Evolutionary conservation across 768 basidiomycete genomes (phyloP).

Genomic region (Tricholoma saponaceum): DNA sequence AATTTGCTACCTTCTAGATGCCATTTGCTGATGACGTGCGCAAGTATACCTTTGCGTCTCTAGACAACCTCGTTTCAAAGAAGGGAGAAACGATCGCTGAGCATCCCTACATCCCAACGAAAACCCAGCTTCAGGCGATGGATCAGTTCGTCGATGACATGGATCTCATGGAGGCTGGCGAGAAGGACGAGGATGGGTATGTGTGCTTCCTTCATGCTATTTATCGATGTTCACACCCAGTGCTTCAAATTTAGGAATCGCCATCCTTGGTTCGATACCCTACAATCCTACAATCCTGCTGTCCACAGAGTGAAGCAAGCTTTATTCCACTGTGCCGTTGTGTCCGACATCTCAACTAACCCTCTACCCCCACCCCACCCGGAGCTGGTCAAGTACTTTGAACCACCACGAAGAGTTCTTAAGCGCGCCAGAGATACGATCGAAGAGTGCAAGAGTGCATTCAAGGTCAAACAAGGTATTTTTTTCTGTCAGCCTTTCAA

Average conservation of each 20-base stretch:
- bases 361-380: conserved; percentile 86
- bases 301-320: conserved; percentile 93
- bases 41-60: conserved; percentile 80
- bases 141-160: conserved; percentile 82
- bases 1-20: conserved; percentile 57
- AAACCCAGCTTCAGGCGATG: conserved; percentile 79
- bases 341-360: conserved; percentile 64
- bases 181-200: conserved; percentile 74
- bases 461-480: conserved; percentile 80
- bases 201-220: conserved; percentile 14
- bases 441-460: conserved; percentile 54
- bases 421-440: conserved; percentile 55
- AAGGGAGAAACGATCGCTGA: conserved; percentile 68
- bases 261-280: conserved; percentile 72
- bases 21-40: conserved; percentile 95
- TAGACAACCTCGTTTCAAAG: conserved; percentile 68
- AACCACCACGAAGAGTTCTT: conserved; percentile 66
- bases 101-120: conserved; percentile 82
- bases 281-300: conserved; percentile 81
- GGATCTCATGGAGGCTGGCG: conserved; percentile 78
- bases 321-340: conserved; percentile 82
- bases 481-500: not conserved
- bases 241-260: conserved; percentile 40
- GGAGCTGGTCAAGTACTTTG: conserved; percentile 78
- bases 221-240: not conserved